Base-by-base conservation (phyloP, 352 stramenopile genomes). In the Phytopythium aichiense region DNA sequence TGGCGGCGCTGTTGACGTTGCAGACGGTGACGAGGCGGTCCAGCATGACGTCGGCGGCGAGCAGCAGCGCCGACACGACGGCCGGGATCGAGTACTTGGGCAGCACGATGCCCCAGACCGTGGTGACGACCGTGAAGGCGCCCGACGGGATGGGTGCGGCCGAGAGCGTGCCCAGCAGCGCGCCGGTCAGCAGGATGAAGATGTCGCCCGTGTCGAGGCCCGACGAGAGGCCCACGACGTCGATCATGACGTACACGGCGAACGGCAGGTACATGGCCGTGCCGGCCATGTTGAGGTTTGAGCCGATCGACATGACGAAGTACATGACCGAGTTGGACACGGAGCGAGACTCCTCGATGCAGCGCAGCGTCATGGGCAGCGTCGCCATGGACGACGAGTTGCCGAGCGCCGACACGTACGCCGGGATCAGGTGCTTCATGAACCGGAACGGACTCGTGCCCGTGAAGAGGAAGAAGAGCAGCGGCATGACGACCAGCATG, bases 1-100 rank as follows among this genome's bases (percentile, higher is more conserved):
- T 86, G 18, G 83, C 81, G 66, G 91, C 79, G 31, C 76, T 72
- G 59, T 87, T 86, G 38, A 94, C 74, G 63, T 94, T 94, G 67
- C 75, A 82, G 35, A 91, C 61, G 5, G 85, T 92, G 9, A 89
- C 68, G 35, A 92, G 64, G 54, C 85, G 85, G 38, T 92, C 81
- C 20, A 94, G 62, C 25, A 92, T 73, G 25, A 89, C 81, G 55
- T 94, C 85, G 4, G 74, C 78, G 5, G 79, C 83, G 23, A 88
- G 61, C 33, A 92, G 64, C 56, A 90, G 84, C 45, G 76, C 68
- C 55, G 87, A 91, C 42, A 90, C 61, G n/a, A n/a, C 69, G 51
- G 67, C 58, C 2, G 86, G 84, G 31, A 92, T 65, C 12, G 81
- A 67, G 16, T 68, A 67, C 4, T 60, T 66, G 0, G 85, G 81